Evolutionary conservation across 768 basidiomycete genomes (phyloP).

Genomic region (Agaricus subrufescens): DNA sequence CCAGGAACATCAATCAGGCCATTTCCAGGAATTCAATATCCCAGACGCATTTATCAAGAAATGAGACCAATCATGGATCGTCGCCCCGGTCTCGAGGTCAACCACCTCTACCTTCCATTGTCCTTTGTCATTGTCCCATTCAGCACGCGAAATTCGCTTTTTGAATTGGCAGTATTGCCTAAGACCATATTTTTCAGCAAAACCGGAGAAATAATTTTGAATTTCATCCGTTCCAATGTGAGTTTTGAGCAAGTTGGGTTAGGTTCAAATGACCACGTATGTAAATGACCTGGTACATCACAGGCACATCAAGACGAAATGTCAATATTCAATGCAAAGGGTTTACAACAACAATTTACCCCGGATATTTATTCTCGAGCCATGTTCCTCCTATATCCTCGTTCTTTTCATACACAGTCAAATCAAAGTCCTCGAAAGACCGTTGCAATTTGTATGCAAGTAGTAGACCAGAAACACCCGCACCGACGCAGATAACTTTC

Average conservation of each 20-base stretch:
- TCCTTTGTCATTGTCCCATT: constrained; percentile 16
- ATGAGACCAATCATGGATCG: constrained; percentile 16
- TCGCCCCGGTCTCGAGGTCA: constrained; percentile 9
- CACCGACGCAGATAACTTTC: constrained; percentile 27
- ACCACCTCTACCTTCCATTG: constrained; percentile 18
- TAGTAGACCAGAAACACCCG: constrained; percentile 28
- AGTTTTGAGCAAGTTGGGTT: constrained; percentile 19
- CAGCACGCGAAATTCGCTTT: constrained; percentile 15
- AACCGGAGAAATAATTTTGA: constrained; percentile 15
- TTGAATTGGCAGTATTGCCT: constrained; percentile 18
- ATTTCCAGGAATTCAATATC: constrained; percentile 26
- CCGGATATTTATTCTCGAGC: constrained; percentile 29
- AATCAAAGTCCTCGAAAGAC: no score
- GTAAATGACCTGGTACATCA: constrained; percentile 12
- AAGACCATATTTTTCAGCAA: constrained; percentile 17
- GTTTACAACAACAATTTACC: constrained; percentile 12
- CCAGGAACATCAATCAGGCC: constrained; percentile 25
- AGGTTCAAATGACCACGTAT: constrained; percentile 19
- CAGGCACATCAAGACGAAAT: constrained; percentile 12
- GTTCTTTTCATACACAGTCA: no score
- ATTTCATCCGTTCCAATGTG: constrained; percentile 21
- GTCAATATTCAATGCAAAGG: not conserved
- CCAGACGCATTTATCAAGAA: constrained; percentile 24
- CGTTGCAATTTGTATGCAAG: constrained; percentile 31
- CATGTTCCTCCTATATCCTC: no score